Conservation (phyloP, 192 early-diverging fungal genomes). For the Diversispora eburnea region DNA sequence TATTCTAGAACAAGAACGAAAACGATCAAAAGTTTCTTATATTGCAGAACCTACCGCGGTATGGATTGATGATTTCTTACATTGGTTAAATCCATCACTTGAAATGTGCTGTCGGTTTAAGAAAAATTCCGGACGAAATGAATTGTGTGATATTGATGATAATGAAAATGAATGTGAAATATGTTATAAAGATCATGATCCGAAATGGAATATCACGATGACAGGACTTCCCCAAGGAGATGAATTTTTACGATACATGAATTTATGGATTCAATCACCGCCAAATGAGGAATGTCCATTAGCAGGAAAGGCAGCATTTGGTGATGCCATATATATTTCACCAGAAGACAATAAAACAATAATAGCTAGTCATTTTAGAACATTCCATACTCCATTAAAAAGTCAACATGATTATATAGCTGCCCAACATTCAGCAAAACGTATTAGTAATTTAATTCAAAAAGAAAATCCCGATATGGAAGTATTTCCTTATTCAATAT, state of each 20-base stretch:
- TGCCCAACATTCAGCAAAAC: constrained; percentile 52
- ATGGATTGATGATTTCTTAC: constrained; percentile 64
- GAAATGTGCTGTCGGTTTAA: constrained; percentile 54
- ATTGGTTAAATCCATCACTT: constrained; percentile 60
- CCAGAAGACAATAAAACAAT: constrained; percentile 33
- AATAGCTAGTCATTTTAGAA: constrained; percentile 58
- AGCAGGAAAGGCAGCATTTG: constrained; percentile 63
- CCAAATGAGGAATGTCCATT: constrained; percentile 57
- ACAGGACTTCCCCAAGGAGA: constrained; percentile 50
- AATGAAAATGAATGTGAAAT: constrained; percentile 45
- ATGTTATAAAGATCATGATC: constrained; percentile 44
- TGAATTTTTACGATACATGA: constrained; percentile 51
- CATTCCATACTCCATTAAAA: constrained; percentile 56
- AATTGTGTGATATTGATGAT: constrained; percentile 51
- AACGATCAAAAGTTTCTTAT: constrained; percentile 54
- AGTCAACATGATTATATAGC: constrained; percentile 56
- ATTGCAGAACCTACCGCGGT: constrained; percentile 59
- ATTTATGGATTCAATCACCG: constrained; percentile 47
- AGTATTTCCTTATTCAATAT: constrained; percentile 61
- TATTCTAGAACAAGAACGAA: constrained; percentile 61
- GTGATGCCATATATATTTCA: constrained; percentile 51
- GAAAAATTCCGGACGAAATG: constrained; percentile 33
- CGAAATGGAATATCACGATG: constrained; percentile 58
- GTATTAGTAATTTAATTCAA: constrained; percentile 52
- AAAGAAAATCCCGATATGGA: constrained; percentile 37